phyloP scores from a whole-genome alignment of 2,329 filamentous ascomycete species.

The Pseudogymnoascus sp. region DNA sequence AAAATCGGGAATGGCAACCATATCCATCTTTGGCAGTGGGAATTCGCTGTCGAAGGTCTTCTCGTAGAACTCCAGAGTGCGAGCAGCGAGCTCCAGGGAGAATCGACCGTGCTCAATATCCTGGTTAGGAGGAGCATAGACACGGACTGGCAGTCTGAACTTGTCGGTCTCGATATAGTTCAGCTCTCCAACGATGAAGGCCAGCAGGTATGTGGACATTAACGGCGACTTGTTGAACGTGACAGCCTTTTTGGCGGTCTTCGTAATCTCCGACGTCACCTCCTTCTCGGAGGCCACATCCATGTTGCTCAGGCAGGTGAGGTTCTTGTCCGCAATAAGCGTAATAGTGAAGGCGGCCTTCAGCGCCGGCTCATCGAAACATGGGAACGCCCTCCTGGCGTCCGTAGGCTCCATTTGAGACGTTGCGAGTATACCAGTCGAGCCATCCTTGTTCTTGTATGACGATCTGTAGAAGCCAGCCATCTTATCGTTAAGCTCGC shows the following conservation, averaged over 20 bases:
- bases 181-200: slow-evolving; percentile 89
- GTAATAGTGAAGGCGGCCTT: slow-evolving; percentile 92
- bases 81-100: slow-evolving; percentile 81
- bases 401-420: slow-evolving; percentile 97
- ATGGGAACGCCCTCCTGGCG: slow-evolving; percentile 85
- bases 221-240: slow-evolving; percentile 86
- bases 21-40: slow-evolving; percentile 89
- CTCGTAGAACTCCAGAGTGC: slow-evolving; percentile 89
- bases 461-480: slow-evolving; percentile 95
- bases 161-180: slow-evolving; percentile 88
- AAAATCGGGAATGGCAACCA: slow-evolving; percentile 94
- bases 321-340: slow-evolving; percentile 78
- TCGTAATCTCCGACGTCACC: slow-evolving; percentile 55
- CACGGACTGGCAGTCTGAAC: slow-evolving; percentile 85
- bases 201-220: slow-evolving; percentile 94
- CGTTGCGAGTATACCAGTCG: slow-evolving; percentile 75
- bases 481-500: slow-evolving; percentile 86
- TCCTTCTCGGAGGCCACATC: slow-evolving; percentile 76
- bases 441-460: slow-evolving; percentile 76
- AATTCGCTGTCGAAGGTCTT: slow-evolving; percentile 85
- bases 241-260: slow-evolving; percentile 70
- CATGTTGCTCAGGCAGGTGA: slow-evolving; percentile 97
- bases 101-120: slow-evolving; percentile 88
- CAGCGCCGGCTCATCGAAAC: slow-evolving; percentile 90
- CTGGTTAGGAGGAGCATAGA: slow-evolving; percentile 87